phyloP scores from a whole-genome alignment of 495 filamentous ascomycete species.

The Peziza echinospora region DNA sequence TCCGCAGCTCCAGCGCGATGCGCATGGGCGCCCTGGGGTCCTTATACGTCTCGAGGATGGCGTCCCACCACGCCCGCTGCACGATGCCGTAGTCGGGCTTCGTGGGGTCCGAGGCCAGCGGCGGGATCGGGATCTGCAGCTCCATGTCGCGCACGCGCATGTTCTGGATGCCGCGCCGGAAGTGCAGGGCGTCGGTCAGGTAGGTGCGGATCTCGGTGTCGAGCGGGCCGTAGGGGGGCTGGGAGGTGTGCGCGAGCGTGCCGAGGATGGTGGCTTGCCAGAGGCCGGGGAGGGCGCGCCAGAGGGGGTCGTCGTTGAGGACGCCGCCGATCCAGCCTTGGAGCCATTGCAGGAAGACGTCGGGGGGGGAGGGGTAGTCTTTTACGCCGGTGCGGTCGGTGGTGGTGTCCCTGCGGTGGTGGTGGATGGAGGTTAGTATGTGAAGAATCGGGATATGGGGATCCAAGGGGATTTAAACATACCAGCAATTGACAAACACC shows the following conservation, averaged over 20 bases:
- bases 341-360: slow-evolving; percentile 27
- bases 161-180: slow-evolving; percentile 32
- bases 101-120: slow-evolving; percentile 14
- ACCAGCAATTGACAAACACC: slow-evolving; percentile 30
- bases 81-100: slow-evolving; percentile 26
- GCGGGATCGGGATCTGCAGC: slow-evolving; percentile 28
- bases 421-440: background rate
- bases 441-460: background rate
- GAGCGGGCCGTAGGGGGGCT: slow-evolving; percentile 22
- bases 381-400: slow-evolving; percentile 17
- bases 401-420: slow-evolving; percentile 16
- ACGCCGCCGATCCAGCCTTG: slow-evolving; percentile 26
- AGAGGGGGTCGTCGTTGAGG: slow-evolving; percentile 20
- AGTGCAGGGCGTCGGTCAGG: slow-evolving; percentile 31
- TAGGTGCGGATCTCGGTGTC: slow-evolving; percentile 23
- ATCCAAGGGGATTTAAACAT: background rate
- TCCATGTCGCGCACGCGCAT: slow-evolving; percentile 31
- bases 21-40: slow-evolving; percentile 27
- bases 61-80: slow-evolving; percentile 32
- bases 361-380: slow-evolving; percentile 24
- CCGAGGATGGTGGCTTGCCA: slow-evolving; percentile 26
- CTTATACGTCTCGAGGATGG: slow-evolving; percentile 26
- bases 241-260: slow-evolving; percentile 23
- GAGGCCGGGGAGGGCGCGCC: slow-evolving; percentile 24
- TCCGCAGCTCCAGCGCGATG: slow-evolving; percentile 31